Percentiles rank a stretch among this genome's conserved stretches.
Conservation (phyloP, 495 filamentous ascomycete species). For the Podospora sp. region DNA sequence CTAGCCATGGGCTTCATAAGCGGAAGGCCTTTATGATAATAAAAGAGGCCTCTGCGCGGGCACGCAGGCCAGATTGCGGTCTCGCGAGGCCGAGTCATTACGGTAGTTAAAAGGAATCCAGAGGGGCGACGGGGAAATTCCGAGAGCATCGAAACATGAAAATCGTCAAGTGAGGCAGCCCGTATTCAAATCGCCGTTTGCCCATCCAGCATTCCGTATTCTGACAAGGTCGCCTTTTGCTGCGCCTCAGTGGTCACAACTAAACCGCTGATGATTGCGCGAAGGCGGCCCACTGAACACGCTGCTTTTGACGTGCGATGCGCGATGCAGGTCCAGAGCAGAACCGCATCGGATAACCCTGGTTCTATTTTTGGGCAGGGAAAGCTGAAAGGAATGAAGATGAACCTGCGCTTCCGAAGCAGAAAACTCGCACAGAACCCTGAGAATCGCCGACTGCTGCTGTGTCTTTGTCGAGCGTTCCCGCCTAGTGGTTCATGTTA, state of each 20-base stretch:
- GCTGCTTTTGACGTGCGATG: not conserved
- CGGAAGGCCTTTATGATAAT: no score
- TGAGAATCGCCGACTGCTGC: not conserved
- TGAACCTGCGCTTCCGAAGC: not conserved
- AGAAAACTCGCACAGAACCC: not conserved
- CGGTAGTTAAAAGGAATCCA: no score
- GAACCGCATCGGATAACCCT: not conserved
- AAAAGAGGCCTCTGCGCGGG: no score
- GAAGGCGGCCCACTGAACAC: not conserved
- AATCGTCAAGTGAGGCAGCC: not conserved
- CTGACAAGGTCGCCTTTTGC: not conserved
- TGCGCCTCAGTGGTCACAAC: constrained; percentile 2
- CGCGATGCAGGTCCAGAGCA: not conserved
- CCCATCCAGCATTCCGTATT: constrained; percentile 4
- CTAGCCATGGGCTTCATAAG: no score
- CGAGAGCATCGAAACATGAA: not conserved
- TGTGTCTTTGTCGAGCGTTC: not conserved
- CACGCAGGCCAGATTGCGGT: no score
- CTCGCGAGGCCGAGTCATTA: no score
- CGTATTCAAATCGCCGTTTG: not conserved
- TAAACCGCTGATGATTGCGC: not conserved
- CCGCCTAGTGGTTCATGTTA: not conserved
- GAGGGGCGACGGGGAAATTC: not conserved
- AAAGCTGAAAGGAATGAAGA: not conserved
- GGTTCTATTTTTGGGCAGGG: not conserved